Percentiles rank a stretch among this genome's conserved stretches.
Conservation (phyloP, 305 asterid genomes). For the Nicotiana rustica region DNA sequence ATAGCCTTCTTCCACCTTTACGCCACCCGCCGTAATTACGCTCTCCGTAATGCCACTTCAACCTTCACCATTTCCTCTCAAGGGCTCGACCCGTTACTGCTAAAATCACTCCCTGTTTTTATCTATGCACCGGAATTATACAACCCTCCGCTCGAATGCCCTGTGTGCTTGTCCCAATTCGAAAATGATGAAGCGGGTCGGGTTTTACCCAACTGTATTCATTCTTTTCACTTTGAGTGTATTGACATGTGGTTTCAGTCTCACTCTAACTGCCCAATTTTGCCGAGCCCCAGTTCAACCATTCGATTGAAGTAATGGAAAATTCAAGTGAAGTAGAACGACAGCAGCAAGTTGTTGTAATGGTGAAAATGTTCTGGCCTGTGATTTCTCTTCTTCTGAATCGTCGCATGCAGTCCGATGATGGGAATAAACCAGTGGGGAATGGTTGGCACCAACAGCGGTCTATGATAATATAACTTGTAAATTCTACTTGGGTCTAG, state of each 20-base stretch:
- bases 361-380: not conserved
- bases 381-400: not conserved
- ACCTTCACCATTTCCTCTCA: constrained; percentile 5
- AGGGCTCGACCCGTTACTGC: constrained; percentile 43
- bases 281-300: constrained; percentile 49
- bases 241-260: constrained; percentile 61
- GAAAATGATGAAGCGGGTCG: constrained; percentile 54
- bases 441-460: too few relatives aligned
- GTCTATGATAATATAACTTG: too few relatives aligned
- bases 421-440: too few relatives aligned
- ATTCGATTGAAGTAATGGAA: not conserved
- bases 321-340: not conserved
- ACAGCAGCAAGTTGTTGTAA: not conserved
- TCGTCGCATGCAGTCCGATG: not conserved
- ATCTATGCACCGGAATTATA: not conserved
- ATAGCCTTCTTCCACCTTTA: constrained; percentile 39
- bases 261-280: constrained; percentile 58
- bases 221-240: constrained; percentile 54
- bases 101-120: constrained; percentile 49
- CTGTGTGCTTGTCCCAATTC: constrained; percentile 61
- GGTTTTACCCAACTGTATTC: constrained; percentile 56
- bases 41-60: not conserved
- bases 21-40: constrained; percentile 26
- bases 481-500: too few relatives aligned
- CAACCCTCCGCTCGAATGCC: constrained; percentile 23